Conservation (phyloP, 1,284 basidiomycete species). For the Ceratobasidium sp. region DNA sequence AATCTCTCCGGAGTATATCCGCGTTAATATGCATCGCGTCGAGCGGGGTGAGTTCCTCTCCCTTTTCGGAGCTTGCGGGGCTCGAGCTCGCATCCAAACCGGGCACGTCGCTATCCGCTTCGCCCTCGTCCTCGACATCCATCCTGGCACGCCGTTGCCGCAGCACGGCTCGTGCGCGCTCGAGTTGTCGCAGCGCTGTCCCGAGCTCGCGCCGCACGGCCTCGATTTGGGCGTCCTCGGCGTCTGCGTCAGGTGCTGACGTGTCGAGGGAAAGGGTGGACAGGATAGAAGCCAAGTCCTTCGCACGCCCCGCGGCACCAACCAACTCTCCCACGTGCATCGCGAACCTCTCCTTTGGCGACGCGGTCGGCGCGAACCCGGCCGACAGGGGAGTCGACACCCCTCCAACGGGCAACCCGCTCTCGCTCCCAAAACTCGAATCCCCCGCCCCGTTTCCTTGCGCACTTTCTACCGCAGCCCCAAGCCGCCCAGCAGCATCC, state of each 20-base stretch:
- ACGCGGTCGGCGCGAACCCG: constrained; percentile 21
- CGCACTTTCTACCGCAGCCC: constrained; percentile 68
- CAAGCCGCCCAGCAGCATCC: constrained; percentile 69
- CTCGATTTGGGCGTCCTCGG: constrained; percentile 69
- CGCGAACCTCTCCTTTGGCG: constrained; percentile 21
- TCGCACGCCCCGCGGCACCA: background rate
- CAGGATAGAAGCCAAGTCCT: background rate
- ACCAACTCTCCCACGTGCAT: constrained; percentile 16
- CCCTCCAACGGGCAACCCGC: background rate
- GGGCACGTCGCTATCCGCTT: constrained; percentile 23
- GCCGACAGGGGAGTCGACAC: constrained; percentile 17
- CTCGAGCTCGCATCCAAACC: constrained; percentile 39
- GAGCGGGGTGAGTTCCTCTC: constrained; percentile 32
- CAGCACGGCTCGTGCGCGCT: constrained; percentile 74
- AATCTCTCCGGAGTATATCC: constrained; percentile 42
- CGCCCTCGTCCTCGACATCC: constrained; percentile 40
- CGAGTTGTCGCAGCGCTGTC: constrained; percentile 77
- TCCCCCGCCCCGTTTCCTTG: constrained; percentile 61
- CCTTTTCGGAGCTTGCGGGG: constrained; percentile 42
- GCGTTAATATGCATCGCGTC: constrained; percentile 40
- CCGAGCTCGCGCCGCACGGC: constrained; percentile 77
- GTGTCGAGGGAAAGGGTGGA: constrained; percentile 51
- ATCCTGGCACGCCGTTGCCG: constrained; percentile 55
- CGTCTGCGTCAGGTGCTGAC: constrained; percentile 57
- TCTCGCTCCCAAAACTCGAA: constrained; percentile 11